Evolutionary conservation across 1,139 yeast genomes (phyloP).

Genomic region (Scheffersomyces insectosa): DNA sequence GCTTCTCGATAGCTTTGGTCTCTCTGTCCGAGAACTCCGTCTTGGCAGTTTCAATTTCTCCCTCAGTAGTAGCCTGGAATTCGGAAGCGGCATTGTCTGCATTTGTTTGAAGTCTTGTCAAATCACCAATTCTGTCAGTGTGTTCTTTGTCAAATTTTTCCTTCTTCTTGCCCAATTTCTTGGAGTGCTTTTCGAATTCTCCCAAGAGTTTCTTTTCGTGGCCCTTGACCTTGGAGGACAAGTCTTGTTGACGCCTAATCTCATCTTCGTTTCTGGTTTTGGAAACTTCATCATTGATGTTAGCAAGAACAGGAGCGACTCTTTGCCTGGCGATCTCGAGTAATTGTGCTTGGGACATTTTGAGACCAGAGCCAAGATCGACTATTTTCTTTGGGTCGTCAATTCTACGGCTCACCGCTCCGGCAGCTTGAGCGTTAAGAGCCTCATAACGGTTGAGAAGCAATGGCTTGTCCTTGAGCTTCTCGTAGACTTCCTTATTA

Average conservation of each 20-base stretch:
- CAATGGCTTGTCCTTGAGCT: slow-evolving; percentile 49
- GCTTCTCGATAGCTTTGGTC: slow-evolving; percentile 47
- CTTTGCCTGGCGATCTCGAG: slow-evolving; percentile 57
- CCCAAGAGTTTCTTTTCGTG: slow-evolving; percentile 47
- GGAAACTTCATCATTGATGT: slow-evolving; percentile 51
- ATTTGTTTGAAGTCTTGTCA: slow-evolving; percentile 30
- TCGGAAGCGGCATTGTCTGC: slow-evolving; percentile 34
- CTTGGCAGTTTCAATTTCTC: slow-evolving; percentile 48
- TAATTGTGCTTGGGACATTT: slow-evolving; percentile 55
- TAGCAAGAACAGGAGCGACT: slow-evolving; percentile 55
- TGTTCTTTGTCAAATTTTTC: slow-evolving; percentile 41
- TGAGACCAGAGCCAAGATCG: slow-evolving; percentile 57
- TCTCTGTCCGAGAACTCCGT: slow-evolving; percentile 50
- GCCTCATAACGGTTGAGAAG: slow-evolving; percentile 50
- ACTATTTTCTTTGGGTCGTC: slow-evolving; percentile 53
- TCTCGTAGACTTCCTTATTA: slow-evolving; percentile 41
- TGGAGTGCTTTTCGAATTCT: slow-evolving; percentile 43
- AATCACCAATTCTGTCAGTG: slow-evolving; percentile 33
- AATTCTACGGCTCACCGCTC: slow-evolving; percentile 44
- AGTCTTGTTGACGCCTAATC: slow-evolving; percentile 42
- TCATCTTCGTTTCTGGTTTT: slow-evolving; percentile 50
- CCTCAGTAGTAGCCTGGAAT: slow-evolving; percentile 40
- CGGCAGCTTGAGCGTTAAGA: slow-evolving; percentile 49
- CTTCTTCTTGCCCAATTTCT: slow-evolving; percentile 42
- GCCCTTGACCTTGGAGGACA: slow-evolving; percentile 36